Conservation (phyloP, 2,329 filamentous ascomycete species). For the Beauveria pseudobassiana region DNA sequence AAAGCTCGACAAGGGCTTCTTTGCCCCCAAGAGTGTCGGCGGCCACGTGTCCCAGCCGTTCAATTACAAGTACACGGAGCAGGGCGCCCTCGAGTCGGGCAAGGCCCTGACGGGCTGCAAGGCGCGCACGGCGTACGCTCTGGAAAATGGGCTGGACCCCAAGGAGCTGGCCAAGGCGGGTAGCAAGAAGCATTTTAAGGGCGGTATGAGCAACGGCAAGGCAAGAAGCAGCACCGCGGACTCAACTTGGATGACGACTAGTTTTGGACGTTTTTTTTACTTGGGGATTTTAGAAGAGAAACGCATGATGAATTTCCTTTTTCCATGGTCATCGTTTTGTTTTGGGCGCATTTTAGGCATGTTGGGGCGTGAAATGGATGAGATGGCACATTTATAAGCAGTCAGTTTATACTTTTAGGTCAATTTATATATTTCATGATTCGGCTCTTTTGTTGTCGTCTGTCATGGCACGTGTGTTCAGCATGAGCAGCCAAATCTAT, state of each 20-base stretch:
- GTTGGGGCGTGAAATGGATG: not conserved
- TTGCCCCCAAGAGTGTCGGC: conserved; percentile 55
- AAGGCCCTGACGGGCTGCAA: conserved; percentile 80
- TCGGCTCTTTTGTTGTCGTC: not conserved
- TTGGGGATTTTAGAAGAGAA: not conserved
- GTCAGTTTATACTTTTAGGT: not conserved
- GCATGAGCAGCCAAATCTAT: not conserved
- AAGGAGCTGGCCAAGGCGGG: conserved; percentile 59
- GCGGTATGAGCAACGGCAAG: conserved; percentile 54
- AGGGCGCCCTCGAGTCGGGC: conserved; percentile 44
- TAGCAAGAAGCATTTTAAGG: conserved; percentile 93
- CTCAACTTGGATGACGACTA: conserved; percentile 13
- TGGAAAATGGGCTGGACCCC: conserved; percentile 79
- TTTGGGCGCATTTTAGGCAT: not conserved
- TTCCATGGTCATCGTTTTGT: not conserved
- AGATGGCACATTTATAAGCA: not conserved
- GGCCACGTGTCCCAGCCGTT: conserved; percentile 75
- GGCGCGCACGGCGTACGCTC: conserved; percentile 66
- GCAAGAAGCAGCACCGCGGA: conserved; percentile 32
- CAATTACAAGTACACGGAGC: conserved; percentile 80
- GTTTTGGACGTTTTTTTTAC: not conserved
- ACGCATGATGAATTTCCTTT: not conserved
- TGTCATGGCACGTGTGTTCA: not conserved
- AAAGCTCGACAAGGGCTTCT: conserved; percentile 83
- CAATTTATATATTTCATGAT: not conserved